Evolutionary conservation across 1,284 basidiomycete species (phyloP), one percentile per base, ranked within the genome.

Genomic region (Naganishia sp.): DNA sequence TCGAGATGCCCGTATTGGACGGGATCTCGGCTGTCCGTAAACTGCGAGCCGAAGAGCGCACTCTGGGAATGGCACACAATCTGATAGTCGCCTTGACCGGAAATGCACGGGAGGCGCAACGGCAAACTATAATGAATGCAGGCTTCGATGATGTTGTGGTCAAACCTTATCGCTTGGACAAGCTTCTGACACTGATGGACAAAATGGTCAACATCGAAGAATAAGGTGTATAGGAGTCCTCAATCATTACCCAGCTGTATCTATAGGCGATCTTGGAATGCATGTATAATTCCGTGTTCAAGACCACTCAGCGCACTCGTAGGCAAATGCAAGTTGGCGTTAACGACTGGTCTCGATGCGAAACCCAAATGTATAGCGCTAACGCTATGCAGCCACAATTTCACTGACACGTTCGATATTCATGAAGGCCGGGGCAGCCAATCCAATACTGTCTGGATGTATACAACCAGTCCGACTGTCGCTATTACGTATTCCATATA

Each of bases 1-100:
- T 78, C 7, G 78, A 78, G 55, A 79, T 79, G 78, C 78, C 78
- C 53, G 78, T 77, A 1, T 66, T 79, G 16, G 21, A 21, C 21
- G 21, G 21, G 21, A 21, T 21, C 21, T 21, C 21, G 21, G 21
- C 78, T 4, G 67, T 78, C 25, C 57, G 69, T 21, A 70, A 73
- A 57, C 73, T 80, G 11, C 67, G 79, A 54, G 72, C 70, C 31
- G 72, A 76, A 59, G 79, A 80, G 68, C 63, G 59, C 2, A 65
- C 64, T 0, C 77, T 75, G 1, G 57, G 66, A 5, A 50, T 76
- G 49, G 49, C 55, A 0, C 63, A 70, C 13, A 73, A 70, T n/a
- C 49, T 73, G 25, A 73, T 80, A 33, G 76, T 77, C 44, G 78
- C 78, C 4, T 68, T 80, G 53, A 80, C 75, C 69, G 65, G 71